These are phyloP conservation scores for Sapria himalayana DNA, from an alignment of 345 rosid species.

Conservation along the genomic window DNA sequence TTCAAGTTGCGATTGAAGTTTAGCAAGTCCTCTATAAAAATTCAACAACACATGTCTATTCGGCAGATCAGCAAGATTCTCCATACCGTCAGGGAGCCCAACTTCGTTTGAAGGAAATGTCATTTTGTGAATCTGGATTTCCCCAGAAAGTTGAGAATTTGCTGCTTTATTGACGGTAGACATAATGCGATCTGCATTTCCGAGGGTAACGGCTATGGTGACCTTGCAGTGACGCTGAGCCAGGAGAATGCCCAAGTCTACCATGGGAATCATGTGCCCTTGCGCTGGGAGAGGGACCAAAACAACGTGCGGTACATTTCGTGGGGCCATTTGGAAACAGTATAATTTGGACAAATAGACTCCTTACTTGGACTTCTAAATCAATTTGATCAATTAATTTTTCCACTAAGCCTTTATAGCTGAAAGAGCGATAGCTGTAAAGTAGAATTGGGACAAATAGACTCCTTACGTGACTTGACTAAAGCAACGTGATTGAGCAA, in stretches of 20 bases:
- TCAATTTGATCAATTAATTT: too few relatives aligned
- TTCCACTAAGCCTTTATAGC: too few relatives aligned
- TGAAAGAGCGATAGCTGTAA: too few relatives aligned
- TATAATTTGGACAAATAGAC: too few relatives aligned
- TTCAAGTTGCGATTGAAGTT: conserved; percentile 38
- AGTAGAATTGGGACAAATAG: too few relatives aligned
- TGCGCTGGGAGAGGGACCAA: conserved; percentile 61
- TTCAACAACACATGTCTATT: conserved; percentile 23
- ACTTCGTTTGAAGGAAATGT: conserved; percentile 39
- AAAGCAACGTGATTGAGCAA: too few relatives aligned
- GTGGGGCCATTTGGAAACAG: too few relatives aligned
- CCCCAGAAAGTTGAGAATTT: conserved; percentile 10
- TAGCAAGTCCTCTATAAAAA: conserved; percentile 30
- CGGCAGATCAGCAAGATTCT: conserved; percentile 56
- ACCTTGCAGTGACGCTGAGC: conserved; percentile 31
- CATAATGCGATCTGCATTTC: conserved; percentile 36
- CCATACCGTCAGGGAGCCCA: conserved; percentile 48
- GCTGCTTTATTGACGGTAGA: conserved; percentile 16
- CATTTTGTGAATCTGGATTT: conserved; percentile 23
- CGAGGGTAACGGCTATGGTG: conserved; percentile 47
- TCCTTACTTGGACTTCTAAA: too few relatives aligned
- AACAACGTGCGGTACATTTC: too few relatives aligned
- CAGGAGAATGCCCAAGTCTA: conserved; percentile 45
- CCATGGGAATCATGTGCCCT: conserved; percentile 66
- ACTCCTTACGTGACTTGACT: too few relatives aligned